Conservation (phyloP, 805 yeast species). For the Candida maris region DNA sequence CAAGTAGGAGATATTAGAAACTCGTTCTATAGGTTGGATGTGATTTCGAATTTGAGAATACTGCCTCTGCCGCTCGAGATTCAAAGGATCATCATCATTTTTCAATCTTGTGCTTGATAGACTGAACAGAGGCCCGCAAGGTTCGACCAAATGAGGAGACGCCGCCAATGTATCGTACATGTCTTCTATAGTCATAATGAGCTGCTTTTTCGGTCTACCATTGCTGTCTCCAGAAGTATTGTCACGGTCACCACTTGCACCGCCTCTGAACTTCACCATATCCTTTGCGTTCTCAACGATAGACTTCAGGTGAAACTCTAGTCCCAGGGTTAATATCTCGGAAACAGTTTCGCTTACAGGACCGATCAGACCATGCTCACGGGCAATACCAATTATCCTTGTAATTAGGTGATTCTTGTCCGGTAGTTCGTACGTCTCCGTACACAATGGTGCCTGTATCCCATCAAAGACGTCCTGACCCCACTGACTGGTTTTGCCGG, state of each 20-base stretch:
- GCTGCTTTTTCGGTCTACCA: constrained; percentile 15
- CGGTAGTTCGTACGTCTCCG: constrained; percentile 78
- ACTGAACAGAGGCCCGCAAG: constrained; percentile 56
- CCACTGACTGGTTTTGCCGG: constrained; percentile 65
- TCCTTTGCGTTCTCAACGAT: constrained; percentile 74
- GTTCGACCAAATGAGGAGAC: constrained; percentile 66
- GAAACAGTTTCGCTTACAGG: constrained; percentile 71
- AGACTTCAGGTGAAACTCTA: constrained; percentile 75
- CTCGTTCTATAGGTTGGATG: constrained; percentile 15
- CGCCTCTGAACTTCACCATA: constrained; percentile 58
- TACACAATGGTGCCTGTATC: constrained; percentile 72
- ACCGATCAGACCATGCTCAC: constrained; percentile 88
- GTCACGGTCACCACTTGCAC: constrained; percentile 26
- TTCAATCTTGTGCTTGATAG: constrained; percentile 46
- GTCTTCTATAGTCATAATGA: constrained; percentile 62
- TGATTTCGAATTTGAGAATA: constrained; percentile 4
- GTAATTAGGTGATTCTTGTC: constrained; percentile 66
- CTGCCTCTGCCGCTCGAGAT: constrained; percentile 17
- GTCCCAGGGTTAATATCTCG: constrained; percentile 74
- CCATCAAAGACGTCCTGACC: constrained; percentile 90
- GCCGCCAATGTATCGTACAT: constrained; percentile 59
- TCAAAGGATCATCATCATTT: constrained; percentile 50
- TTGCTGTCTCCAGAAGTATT: constrained; percentile 4
- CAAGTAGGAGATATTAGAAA: constrained; percentile 28
- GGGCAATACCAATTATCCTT: constrained; percentile 73